Conservation (phyloP, 2,329 filamentous ascomycete species). For the Colletotrichum gigasporum region DNA sequence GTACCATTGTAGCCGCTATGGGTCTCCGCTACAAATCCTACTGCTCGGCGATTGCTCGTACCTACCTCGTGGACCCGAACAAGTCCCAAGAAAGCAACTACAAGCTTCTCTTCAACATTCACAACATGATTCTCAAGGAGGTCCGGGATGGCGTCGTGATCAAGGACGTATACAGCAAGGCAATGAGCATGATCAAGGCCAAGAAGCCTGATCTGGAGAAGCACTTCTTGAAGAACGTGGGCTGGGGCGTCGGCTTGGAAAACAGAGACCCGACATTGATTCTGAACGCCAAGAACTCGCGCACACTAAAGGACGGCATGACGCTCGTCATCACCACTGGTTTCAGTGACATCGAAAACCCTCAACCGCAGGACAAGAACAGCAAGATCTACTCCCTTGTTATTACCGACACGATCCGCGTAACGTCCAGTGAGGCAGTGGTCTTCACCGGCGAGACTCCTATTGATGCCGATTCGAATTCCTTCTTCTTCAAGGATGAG, state of each 20-base stretch:
- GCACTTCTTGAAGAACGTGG: conserved; percentile 92
- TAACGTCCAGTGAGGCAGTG: conserved; percentile 79
- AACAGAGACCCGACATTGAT: conserved; percentile 84
- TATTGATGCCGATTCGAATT: conserved; percentile 90
- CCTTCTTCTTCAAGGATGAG: conserved; percentile 98
- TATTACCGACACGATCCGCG: conserved; percentile 92
- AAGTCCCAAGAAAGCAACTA: conserved; percentile 96
- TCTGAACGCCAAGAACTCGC: conserved; percentile 86
- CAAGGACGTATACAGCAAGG: conserved; percentile 93
- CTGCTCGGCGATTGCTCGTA: conserved; percentile 89
- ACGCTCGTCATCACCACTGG: conserved; percentile 91
- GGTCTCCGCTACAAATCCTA: conserved; percentile 97
- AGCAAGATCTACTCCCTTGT: conserved; percentile 90
- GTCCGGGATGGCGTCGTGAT: conserved; percentile 85
- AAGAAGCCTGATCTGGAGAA: conserved; percentile 97
- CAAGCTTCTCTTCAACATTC: conserved; percentile 84
- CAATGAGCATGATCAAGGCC: conserved; percentile 78
- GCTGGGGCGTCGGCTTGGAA: conserved; percentile 92
- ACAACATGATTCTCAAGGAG: conserved; percentile 90
- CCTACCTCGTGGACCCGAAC: conserved; percentile 96
- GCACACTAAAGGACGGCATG: conserved; percentile 94
- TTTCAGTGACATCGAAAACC: conserved; percentile 88
- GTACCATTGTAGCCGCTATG: conserved; percentile 92
- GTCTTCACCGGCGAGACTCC: conserved; percentile 95
- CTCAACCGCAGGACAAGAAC: conserved; percentile 87